phyloP scores from a whole-genome alignment of 371 early-diverging fungal species.

The Homolaphlyctis polyrhiza region DNA sequence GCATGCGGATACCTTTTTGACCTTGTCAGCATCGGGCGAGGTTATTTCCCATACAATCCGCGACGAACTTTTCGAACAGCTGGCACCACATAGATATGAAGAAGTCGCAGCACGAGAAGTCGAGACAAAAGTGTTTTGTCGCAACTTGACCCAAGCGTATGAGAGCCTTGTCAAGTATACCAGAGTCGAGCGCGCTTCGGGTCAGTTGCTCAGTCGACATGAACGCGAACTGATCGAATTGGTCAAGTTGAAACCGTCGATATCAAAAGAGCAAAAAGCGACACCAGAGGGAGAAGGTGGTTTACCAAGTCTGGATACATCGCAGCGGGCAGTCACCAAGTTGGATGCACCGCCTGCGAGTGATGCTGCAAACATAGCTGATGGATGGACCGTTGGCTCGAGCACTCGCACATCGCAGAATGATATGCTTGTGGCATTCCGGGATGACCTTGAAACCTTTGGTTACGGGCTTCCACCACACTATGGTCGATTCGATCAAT shows the following conservation, averaged over 20 bases:
- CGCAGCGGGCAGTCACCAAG: no score
- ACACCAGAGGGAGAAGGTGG: no score
- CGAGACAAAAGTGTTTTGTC: slow-evolving; percentile 25
- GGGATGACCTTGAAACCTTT: slow-evolving; percentile 22
- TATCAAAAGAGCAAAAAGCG: no score
- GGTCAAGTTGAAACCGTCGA: slow-evolving; percentile 23
- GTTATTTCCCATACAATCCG: slow-evolving; percentile 24
- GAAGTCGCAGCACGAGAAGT: slow-evolving; percentile 15
- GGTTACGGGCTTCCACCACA: slow-evolving; percentile 34
- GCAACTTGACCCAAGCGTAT: slow-evolving; percentile 27
- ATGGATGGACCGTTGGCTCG: background rate
- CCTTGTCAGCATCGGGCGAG: slow-evolving; percentile 26
- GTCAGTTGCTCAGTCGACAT: slow-evolving; percentile 14
- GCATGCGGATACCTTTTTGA: slow-evolving; percentile 32
- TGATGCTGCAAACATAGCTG: background rate
- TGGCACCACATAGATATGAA: slow-evolving; percentile 22
- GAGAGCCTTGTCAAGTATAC: slow-evolving; percentile 16
- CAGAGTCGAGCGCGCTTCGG: slow-evolving; percentile 16
- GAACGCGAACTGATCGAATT: slow-evolving; percentile 33
- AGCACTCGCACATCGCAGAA: background rate
- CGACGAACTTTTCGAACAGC: slow-evolving; percentile 19
- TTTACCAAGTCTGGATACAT: no score
- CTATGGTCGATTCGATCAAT: slow-evolving; percentile 17
- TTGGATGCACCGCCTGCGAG: no score
- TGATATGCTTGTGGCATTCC: slow-evolving; percentile 20